phyloP scores from a whole-genome alignment of 345 rosid genomes.

The Brassica nigra region DNA sequence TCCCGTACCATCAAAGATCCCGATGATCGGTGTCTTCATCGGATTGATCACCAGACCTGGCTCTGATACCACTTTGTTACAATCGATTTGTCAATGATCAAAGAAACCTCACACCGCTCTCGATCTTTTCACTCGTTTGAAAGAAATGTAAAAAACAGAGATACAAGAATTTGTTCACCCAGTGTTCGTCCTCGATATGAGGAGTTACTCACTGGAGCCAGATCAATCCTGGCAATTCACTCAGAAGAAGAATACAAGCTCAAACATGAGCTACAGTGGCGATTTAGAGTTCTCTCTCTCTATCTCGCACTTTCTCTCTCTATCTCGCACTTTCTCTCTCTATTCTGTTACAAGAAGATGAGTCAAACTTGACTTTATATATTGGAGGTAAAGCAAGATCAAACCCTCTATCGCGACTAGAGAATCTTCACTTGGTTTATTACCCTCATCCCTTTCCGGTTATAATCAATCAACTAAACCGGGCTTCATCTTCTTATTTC shows the following conservation, averaged over 20 bases:
- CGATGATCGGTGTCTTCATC: too few relatives aligned
- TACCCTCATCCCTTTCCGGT: not conserved
- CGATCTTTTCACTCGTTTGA: too few relatives aligned
- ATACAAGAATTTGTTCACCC: not conserved
- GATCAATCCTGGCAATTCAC: not conserved
- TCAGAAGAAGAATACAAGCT: not conserved
- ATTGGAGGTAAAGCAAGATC: not conserved
- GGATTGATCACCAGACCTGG: too few relatives aligned
- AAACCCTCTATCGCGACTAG: not conserved
- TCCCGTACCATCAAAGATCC: too few relatives aligned
- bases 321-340: not conserved
- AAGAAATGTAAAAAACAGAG: not conserved
- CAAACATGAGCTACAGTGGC: not conserved
- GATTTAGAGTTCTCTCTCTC: not conserved
- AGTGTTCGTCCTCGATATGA: not conserved
- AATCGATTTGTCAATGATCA: too few relatives aligned
- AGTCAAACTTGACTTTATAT: not conserved
- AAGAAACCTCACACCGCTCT: too few relatives aligned
- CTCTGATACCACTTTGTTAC: not conserved
- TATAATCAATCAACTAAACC: not conserved
- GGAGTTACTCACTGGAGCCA: not conserved
- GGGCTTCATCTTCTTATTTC: not conserved
- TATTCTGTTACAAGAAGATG: not conserved
- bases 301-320: not conserved
- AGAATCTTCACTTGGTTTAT: not conserved